phyloP scores from a whole-genome alignment of 495 filamentous ascomycete genomes.

The Tuber brumale region DNA sequence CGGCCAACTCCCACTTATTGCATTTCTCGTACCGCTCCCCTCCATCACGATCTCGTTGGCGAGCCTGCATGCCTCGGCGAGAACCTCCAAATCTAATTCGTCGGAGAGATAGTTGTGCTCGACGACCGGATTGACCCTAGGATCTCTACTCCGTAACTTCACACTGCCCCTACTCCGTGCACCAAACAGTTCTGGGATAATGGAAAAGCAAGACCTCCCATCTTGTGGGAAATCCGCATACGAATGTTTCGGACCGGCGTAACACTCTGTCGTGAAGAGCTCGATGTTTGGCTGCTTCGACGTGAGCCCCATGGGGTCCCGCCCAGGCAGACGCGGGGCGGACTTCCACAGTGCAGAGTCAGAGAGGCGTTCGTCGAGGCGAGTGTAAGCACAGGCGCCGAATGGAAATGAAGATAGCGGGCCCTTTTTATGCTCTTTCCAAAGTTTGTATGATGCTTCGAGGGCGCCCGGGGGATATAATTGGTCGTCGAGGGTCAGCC shows the following conservation, averaged over 20 bases:
- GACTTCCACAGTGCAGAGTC: slow-evolving; percentile 46
- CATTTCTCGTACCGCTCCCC: slow-evolving; percentile 51
- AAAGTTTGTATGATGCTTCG: slow-evolving; percentile 46
- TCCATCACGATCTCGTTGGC: slow-evolving; percentile 53
- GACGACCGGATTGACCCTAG: slow-evolving; percentile 46
- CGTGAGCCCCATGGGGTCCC: slow-evolving; percentile 52
- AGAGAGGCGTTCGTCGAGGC: slow-evolving; percentile 49
- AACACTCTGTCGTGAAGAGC: slow-evolving; percentile 52
- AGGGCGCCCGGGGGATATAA: slow-evolving; percentile 46
- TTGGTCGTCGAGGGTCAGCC: slow-evolving; percentile 46
- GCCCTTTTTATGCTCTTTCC: slow-evolving; percentile 50
- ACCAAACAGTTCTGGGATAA: slow-evolving; percentile 40
- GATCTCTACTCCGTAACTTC: slow-evolving; percentile 43
- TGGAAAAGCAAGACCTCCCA: slow-evolving; percentile 46
- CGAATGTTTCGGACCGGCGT: slow-evolving; percentile 51
- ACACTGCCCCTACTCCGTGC: slow-evolving; percentile 44
- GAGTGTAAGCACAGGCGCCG: slow-evolving; percentile 51
- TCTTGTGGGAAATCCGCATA: slow-evolving; percentile 45
- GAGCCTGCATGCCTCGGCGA: slow-evolving; percentile 49
- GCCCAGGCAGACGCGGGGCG: slow-evolving; percentile 45
- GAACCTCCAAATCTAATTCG: slow-evolving; percentile 48
- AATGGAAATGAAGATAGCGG: slow-evolving; percentile 52
- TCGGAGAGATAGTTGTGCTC: slow-evolving; percentile 51
- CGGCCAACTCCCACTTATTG: slow-evolving; percentile 54
- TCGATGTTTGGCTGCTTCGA: slow-evolving; percentile 50